Evolutionary conservation across 768 basidiomycete genomes (phyloP), one percentile per base, ranked within the genome.

Genomic region (Xerocomellus amylosporus): DNA sequence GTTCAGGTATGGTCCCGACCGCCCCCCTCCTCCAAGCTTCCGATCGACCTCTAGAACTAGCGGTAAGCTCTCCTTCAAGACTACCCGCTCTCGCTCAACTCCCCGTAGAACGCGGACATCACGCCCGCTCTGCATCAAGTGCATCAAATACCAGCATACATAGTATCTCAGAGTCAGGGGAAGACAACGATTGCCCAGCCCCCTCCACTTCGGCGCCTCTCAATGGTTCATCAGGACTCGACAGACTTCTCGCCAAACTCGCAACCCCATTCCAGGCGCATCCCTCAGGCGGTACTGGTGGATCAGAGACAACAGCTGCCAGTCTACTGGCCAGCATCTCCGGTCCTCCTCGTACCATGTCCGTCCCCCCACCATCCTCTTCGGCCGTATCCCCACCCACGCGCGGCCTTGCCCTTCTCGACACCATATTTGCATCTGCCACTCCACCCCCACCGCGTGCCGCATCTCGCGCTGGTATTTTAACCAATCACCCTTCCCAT

Each of bases 371-470:
- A 31, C 49, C 49, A 7, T 63, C 70, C 38, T 70, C 74, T 28
- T 59, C 73, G 7, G 45, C 64, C 51, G 47, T 46, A 53, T 49
- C 58, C 34, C 54, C 67, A 39, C 66, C 72, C 22, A 63, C 70
- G 37, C 79, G 80, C n/a, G 86, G 88, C 7, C 74, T 80, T 45
- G 73, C 80, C 17, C 74, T 91, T 31, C 73, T 91, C 15, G 76
- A 87, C 58, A 78, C 81, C 13, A 87, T 91, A 39, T 90, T 91
- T 64, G 88, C 88, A 4, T 90, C 88, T 6, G 88, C 83, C 6
- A 71, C 69, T 15, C 67, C 68, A 22, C 62, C 71, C 13, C 66
- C 59, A 40, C 59, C 44, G 2, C 58, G 59, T 5, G 54, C 55
- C 31, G 37, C 55, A 30, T 67, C 69, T 54, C 68, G 59, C 9